These are phyloP conservation scores for Rhizopogon vulgaris DNA, from an alignment of 768 basidiomycete genomes.

Conservation along the genomic window DNA sequence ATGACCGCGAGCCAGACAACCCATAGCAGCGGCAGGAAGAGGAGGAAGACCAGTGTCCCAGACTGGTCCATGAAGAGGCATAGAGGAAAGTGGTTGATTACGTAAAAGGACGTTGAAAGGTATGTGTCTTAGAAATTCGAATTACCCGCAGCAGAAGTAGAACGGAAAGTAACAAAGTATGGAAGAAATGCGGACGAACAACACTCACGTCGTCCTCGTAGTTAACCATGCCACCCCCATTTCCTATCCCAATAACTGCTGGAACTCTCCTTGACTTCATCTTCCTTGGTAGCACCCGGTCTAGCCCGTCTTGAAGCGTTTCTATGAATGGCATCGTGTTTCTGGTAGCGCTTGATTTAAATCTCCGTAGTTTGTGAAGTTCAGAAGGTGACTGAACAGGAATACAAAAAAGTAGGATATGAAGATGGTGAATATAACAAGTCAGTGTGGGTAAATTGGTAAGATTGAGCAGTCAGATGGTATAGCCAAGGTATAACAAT, in stretches of 20 bases:
- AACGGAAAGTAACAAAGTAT: slow-evolving; percentile 10
- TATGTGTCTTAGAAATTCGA: slow-evolving; percentile 1
- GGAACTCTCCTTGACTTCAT: slow-evolving; percentile 16
- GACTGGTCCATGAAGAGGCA: slow-evolving; percentile 34
- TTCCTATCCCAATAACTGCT: slow-evolving; percentile 55
- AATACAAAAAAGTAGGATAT: slow-evolving; percentile 1
- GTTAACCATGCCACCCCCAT: slow-evolving; percentile 50
- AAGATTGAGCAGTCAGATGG: slow-evolving; percentile 1
- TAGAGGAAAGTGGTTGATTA: slow-evolving; percentile 23
- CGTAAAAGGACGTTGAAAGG: slow-evolving; percentile 23
- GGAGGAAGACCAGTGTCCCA: slow-evolving; percentile 52
- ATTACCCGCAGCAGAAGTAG: slow-evolving; percentile 10
- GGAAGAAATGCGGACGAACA: neutral
- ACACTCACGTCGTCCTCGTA: slow-evolving; percentile 70
- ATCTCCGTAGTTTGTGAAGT: neutral
- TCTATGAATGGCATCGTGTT: slow-evolving; percentile 23
- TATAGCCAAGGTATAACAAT: slow-evolving; percentile 7
- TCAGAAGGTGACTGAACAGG: neutral
- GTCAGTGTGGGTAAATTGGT: neutral
- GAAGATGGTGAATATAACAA: neutral
- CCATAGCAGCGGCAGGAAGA: slow-evolving; percentile 61
- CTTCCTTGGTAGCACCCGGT: slow-evolving; percentile 22
- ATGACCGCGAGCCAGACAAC: slow-evolving; percentile 67
- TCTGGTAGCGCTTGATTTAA: neutral
- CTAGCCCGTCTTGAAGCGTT: slow-evolving; percentile 22